These are phyloP conservation scores for Termitomyces sp. DNA, from an alignment of 768 basidiomycete species.

Conservation along the genomic window DNA sequence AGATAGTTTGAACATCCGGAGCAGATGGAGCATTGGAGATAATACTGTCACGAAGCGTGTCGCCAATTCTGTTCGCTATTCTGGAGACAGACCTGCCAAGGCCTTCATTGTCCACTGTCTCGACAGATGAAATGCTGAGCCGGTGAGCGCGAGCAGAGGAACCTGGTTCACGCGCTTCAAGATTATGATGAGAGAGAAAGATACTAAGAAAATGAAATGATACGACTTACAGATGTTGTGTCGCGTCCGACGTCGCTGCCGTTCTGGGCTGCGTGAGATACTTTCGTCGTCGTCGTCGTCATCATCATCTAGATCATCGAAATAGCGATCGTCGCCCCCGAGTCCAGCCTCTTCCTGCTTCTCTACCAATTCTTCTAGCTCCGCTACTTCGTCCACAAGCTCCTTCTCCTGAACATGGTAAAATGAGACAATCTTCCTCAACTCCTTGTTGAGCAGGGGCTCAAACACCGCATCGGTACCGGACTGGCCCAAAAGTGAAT, in stretches of 20 bases:
- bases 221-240: constrained; percentile 3
- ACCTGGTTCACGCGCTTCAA: background rate
- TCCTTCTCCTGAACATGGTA: constrained; percentile 77
- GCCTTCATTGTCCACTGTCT: constrained; percentile 21
- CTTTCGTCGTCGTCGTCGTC: constrained; percentile 45
- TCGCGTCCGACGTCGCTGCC: constrained; percentile 28
- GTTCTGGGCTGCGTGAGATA: constrained; percentile 31
- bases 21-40: constrained; percentile 25
- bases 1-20: constrained; percentile 44
- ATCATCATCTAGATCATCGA: constrained; percentile 56
- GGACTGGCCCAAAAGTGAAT: constrained; percentile 44
- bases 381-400: constrained; percentile 51
- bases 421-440: constrained; percentile 74
- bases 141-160: constrained; percentile 19
- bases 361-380: constrained; percentile 50
- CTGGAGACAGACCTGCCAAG: constrained; percentile 19
- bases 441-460: constrained; percentile 74
- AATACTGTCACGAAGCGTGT: constrained; percentile 43
- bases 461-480: constrained; percentile 57
- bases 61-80: constrained; percentile 44
- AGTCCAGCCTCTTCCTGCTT: constrained; percentile 58
- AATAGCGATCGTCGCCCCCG: constrained; percentile 42
- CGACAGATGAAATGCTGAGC: constrained; percentile 45
- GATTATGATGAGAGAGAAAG: background rate
- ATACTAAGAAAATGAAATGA: background rate